Evolutionary conservation across 805 yeast species (phyloP).

Genomic region (Spathaspora arborariae): DNA sequence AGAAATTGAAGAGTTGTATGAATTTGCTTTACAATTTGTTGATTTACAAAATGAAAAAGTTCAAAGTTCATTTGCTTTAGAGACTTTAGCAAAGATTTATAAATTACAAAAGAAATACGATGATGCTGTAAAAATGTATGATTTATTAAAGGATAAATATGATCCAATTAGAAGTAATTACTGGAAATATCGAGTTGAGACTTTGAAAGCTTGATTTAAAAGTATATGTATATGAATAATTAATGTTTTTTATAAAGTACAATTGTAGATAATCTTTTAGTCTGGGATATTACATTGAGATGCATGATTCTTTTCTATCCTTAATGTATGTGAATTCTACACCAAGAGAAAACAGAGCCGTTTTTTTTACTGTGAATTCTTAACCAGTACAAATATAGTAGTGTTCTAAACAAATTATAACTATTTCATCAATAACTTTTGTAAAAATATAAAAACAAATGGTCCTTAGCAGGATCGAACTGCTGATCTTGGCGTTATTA

Average conservation of each 20-base stretch:
- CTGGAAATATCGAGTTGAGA: slow-evolving; percentile 47
- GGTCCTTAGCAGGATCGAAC: slow-evolving; percentile 83
- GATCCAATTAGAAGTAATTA: slow-evolving; percentile 62
- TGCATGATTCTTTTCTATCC: no score
- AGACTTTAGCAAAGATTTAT: slow-evolving; percentile 53
- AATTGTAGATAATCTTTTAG: no score
- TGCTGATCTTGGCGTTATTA: slow-evolving; percentile 62
- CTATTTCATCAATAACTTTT: no score
- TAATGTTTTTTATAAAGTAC: no score
- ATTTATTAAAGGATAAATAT: slow-evolving; percentile 45
- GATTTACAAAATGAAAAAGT: slow-evolving; percentile 21
- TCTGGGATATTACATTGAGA: no score
- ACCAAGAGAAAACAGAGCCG: no score
- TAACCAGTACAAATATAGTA: not conserved
- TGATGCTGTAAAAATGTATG: slow-evolving; percentile 44
- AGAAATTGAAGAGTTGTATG: slow-evolving; percentile 37
- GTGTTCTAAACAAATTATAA: not conserved
- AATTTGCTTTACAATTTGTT: slow-evolving; percentile 44
- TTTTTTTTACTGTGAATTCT: no score
- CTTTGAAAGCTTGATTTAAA: slow-evolving; percentile 3
- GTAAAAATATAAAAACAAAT: slow-evolving; percentile 17
- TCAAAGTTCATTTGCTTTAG: slow-evolving; percentile 60
- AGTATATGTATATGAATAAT: no score
- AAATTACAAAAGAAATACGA: slow-evolving; percentile 19
- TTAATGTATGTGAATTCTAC: no score